Conservation (phyloP, 768 basidiomycete genomes). For the Pholiota microspora region DNA sequence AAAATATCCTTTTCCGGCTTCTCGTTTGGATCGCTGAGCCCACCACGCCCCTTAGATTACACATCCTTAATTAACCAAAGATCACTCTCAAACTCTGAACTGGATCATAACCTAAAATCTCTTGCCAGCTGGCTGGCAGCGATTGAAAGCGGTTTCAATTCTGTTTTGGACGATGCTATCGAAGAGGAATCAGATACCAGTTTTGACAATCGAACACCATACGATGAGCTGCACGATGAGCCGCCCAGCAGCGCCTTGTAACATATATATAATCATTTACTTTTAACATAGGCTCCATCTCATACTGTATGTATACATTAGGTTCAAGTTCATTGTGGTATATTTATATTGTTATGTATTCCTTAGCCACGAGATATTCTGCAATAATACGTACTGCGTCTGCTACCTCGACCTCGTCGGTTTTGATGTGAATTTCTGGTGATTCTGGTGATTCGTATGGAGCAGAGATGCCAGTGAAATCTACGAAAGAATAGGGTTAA, state of each 20-base stretch:
- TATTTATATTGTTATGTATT: slow-evolving; percentile 42
- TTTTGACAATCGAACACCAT: background rate
- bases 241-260: background rate
- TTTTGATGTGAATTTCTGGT: slow-evolving; percentile 92
- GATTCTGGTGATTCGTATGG: slow-evolving; percentile 88
- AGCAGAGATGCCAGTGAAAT: slow-evolving; percentile 97
- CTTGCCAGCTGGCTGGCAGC: slow-evolving; percentile 74
- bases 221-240: background rate
- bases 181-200: slow-evolving; percentile 58
- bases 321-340: background rate
- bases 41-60: slow-evolving; percentile 54
- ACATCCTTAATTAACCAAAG: slow-evolving; percentile 49
- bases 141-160: slow-evolving; percentile 69
- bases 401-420: slow-evolving; percentile 73
- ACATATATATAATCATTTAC: background rate
- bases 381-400: slow-evolving; percentile 78
- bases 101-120: slow-evolving; percentile 72
- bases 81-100: slow-evolving; percentile 57
- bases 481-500: slow-evolving; percentile 40
- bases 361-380: slow-evolving; percentile 71
- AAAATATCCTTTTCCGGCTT: background rate
- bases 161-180: slow-evolving; percentile 64
- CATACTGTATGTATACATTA: background rate
- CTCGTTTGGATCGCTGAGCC: background rate
- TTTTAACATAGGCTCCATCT: background rate